These are phyloP conservation scores for Ustilago tritici DNA, from an alignment of 1,284 basidiomycete genomes.

Conservation along the genomic window DNA sequence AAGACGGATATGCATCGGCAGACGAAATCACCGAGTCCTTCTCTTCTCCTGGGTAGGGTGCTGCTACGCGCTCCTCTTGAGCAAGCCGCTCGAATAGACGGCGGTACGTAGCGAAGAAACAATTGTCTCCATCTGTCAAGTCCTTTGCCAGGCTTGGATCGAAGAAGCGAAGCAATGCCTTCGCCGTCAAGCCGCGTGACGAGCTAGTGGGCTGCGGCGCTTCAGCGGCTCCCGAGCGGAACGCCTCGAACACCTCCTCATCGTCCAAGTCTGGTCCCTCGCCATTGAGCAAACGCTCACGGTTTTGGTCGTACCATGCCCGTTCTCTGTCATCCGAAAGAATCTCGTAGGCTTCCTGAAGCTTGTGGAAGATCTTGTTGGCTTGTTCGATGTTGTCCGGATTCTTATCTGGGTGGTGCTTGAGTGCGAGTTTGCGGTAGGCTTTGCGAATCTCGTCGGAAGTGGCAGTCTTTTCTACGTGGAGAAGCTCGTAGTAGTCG, in stretches of 20 bases:
- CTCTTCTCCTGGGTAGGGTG: conserved; percentile 71
- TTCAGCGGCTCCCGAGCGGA: conserved; percentile 75
- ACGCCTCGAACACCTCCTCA: conserved; percentile 77
- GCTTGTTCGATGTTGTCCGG: conserved; percentile 80
- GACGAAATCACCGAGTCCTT: conserved; percentile 61
- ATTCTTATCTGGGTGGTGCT: conserved; percentile 72
- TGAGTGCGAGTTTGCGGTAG: conserved; percentile 69
- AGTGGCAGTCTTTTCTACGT: conserved; percentile 61
- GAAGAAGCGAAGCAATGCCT: conserved; percentile 88
- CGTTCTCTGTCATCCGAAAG: conserved; percentile 75
- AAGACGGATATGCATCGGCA: conserved; percentile 75
- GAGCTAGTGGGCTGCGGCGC: conserved; percentile 74
- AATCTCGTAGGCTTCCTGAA: conserved; percentile 95
- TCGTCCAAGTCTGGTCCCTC: conserved; percentile 58
- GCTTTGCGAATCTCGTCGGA: conserved; percentile 67
- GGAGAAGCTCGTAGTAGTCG: conserved; percentile 66
- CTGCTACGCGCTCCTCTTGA: conserved; percentile 78
- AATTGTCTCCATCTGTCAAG: conserved; percentile 73
- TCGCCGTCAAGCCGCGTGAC: conserved; percentile 82
- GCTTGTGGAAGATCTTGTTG: conserved; percentile 84
- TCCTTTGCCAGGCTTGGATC: conserved; percentile 78
- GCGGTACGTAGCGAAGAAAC: conserved; percentile 90
- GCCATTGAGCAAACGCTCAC: conserved; percentile 75
- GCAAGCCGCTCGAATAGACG: conserved; percentile 87
- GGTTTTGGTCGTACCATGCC: conserved; percentile 98